A percentile compares a stretch with the other conserved stretches of the same genome.
Evolutionary conservation across 306 rosid genomes (phyloP).

Genomic region (Prunus campanulata): DNA sequence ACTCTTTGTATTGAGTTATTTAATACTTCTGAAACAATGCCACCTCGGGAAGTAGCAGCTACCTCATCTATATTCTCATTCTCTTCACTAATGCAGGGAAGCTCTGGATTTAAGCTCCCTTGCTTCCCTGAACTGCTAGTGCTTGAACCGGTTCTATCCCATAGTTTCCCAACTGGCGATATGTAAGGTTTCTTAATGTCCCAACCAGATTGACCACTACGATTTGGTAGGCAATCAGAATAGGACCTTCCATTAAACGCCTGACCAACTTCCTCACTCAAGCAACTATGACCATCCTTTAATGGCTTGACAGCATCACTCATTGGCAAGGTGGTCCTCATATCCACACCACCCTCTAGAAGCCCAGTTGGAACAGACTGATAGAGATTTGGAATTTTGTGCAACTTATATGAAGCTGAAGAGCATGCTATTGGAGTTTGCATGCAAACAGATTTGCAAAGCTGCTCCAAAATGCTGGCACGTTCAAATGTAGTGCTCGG

Average conservation of each 20-base stretch:
- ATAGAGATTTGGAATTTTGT: conserved; percentile 25
- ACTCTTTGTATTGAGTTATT: conserved; percentile 37
- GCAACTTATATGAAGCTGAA: conserved; percentile 41
- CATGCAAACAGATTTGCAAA: conserved; percentile 55
- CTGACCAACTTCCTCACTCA: conserved; percentile 20
- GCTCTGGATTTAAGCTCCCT: conserved; percentile 61
- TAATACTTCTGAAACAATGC: conserved; percentile 26
- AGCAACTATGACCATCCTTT: conserved; percentile 12
- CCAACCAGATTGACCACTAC: conserved; percentile 34
- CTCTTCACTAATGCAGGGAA: conserved; percentile 87
- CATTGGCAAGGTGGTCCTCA: conserved; percentile 32
- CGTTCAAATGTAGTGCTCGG: conserved; percentile 39
- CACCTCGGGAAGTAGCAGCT: conserved; percentile 40
- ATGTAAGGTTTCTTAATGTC: conserved; percentile 36
- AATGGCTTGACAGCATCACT: conserved; percentile 29
- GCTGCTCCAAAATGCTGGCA: conserved; percentile 48
- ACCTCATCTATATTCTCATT: conserved; percentile 70
- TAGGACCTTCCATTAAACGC: conserved; percentile 39
- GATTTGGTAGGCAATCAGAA: conserved; percentile 50
- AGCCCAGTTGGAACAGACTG: conserved; percentile 72
- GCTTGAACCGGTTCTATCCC: conserved; percentile 59
- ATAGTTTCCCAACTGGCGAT: conserved; percentile 68
- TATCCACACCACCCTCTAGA: conserved; percentile 50
- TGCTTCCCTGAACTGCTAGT: conserved; percentile 69
- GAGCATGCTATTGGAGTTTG: conserved; percentile 56